Evolutionary conservation across 495 filamentous ascomycete genomes (phyloP).

Genomic region (Letharia lupina): DNA sequence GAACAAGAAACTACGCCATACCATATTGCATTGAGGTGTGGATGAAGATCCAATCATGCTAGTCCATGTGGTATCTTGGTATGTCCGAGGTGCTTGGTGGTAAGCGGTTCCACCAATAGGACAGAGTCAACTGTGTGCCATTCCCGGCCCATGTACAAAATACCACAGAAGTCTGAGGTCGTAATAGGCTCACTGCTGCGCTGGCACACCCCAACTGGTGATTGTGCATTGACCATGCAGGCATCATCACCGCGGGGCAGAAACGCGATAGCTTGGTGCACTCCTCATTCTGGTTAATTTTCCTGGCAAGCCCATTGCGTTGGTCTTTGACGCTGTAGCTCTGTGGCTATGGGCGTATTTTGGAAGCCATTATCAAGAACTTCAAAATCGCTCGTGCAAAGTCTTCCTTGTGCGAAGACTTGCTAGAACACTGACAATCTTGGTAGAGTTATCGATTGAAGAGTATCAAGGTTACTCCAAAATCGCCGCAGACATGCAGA

Average conservation of each 20-base stretch:
- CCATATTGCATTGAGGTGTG: conserved; percentile 3
- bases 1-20: background rate
- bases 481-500: background rate
- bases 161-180: too few relatives aligned
- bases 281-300: background rate
- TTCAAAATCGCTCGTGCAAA: too few relatives aligned
- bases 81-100: too few relatives aligned
- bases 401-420: too few relatives aligned
- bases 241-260: background rate
- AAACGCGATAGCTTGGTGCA: background rate
- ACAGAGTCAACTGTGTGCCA: too few relatives aligned
- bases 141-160: too few relatives aligned
- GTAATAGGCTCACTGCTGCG: too few relatives aligned
- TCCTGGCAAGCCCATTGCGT: background rate
- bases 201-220: too few relatives aligned
- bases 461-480: background rate
- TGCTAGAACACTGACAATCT: too few relatives aligned
- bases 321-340: background rate
- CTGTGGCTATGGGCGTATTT: background rate
- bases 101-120: too few relatives aligned
- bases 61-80: conserved; percentile 11
- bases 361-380: too few relatives aligned
- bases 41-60: conserved; percentile 7
- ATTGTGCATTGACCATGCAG: background rate
- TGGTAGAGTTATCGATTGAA: too few relatives aligned